Evolutionary conservation across 495 filamentous ascomycete genomes (phyloP), one percentile per base, ranked within the genome.

Genomic region (Penicillium lividum): DNA sequence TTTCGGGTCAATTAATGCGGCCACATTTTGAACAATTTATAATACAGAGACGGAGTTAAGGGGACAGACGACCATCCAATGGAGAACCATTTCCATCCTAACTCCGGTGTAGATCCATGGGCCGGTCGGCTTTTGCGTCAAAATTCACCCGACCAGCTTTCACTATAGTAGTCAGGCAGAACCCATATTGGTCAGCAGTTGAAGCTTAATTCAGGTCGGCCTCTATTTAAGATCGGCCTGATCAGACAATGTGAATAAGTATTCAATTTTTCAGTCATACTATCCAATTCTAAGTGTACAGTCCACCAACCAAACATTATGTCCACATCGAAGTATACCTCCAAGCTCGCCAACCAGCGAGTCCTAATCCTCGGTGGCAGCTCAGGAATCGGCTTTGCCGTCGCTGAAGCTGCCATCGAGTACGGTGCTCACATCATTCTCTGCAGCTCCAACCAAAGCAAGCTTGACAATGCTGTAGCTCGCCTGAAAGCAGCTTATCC

Each of bases 351-450:
- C 29, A 43, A 54, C 62, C 65, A 68, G 51, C 54, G 59, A 44
- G 69, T 86, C 47, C 77, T 85, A 45, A 62, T 85, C 53, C 70
- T 86, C 31, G 84, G 84, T 43, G 83, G 78, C 7, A 77, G 72
- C 27, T 74, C 75, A 15, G 84, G 83, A 15, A 83, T 87, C 25
- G 85, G 84, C 43, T 80, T 72, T 49, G 72, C 67, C 46, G 82
- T 86, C 1, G 82, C 82, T 15, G 80, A 86, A 65, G 79, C 71
- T 3, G 61, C 72, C 10, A 61, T 86, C 43, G 80, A 80, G 53
- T 72, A 81, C 25, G 75, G 76, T 18, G 81, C 82, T 29, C 57
- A 65, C 49, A 75, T 87, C 29, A 79, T 77, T 11, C 81, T 88
- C 62, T 75, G 79, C 7, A 82, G 81, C 8, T 88, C 84, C 0